Percentiles rank a stretch among this genome's conserved stretches.
phyloP scores from a whole-genome alignment of 371 early-diverging fungal species.

The Mucor lusitanicus region DNA sequence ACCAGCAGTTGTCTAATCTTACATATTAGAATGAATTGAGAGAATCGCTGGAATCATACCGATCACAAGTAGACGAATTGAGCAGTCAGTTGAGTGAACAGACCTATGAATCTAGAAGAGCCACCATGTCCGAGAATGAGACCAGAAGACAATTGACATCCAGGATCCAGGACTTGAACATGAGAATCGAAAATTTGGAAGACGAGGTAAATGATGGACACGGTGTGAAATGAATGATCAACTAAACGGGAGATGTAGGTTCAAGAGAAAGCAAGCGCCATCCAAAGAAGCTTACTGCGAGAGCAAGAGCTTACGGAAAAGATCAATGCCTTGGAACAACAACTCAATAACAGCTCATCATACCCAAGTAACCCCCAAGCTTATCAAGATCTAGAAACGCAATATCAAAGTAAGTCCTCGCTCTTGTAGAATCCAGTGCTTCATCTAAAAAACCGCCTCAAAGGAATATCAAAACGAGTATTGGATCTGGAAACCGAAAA shows the following conservation, averaged over 20 bases:
- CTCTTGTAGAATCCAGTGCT: background rate
- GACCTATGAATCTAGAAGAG: background rate
- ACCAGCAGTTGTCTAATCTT: background rate
- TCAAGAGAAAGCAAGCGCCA: background rate
- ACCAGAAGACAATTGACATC: background rate
- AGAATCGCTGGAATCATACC: background rate
- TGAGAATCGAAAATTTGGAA: background rate
- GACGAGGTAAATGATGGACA: background rate
- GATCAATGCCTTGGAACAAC: background rate
- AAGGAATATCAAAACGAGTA: background rate
- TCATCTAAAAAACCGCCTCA: background rate
- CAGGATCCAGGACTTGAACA: background rate
- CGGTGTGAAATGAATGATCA: no score
- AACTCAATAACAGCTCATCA: background rate
- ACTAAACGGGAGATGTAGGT: background rate
- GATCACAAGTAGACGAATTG: background rate
- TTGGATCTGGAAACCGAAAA: constrained; percentile 19
- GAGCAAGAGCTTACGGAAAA: background rate
- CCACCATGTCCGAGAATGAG: background rate
- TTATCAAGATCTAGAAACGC: background rate
- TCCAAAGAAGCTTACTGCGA: background rate
- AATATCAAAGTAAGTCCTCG: background rate
- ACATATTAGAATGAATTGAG: constrained; percentile 4
- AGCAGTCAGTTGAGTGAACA: background rate
- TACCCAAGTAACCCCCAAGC: background rate